Evolutionary conservation across 2,329 filamentous ascomycete genomes (phyloP), one percentile per base, ranked within the genome.

Genomic region (Chrysoporthe cubensis): DNA sequence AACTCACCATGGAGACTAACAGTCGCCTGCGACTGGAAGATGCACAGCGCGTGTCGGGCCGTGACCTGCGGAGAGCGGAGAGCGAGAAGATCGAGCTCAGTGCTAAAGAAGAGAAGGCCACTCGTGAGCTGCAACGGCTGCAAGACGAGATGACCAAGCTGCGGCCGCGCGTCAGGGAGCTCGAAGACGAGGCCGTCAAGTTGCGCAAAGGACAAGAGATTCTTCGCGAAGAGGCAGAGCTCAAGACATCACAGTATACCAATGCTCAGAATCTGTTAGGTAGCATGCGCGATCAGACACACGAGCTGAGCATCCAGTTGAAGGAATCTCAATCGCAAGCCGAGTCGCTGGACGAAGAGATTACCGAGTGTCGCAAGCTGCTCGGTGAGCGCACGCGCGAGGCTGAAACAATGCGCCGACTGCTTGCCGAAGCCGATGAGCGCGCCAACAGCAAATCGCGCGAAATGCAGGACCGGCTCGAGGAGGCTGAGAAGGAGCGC

Each of bases 251-350:
- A 50, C 93, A 97, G 78, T 94, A 97, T 75, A 87, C 87, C 64
- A 97, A 90, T 72, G 91, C 93, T 0, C 93, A 98, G 77, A 91
- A 90, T 62, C 81, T 97, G 16, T 89, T 98, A 77, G 90, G 90
- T 74, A 97, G 92, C 76, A 96, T 98, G 93, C 92, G 94, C 69
- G 94, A 97, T 74, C 94, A 98, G 80, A 91, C 91, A 0, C 87
- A 91, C 1, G 96, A 99, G 80, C 87, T 98, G 75, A 90, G 90
- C 5, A 91, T 93, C 72, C 96, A 97, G 80, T 91, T 97, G 79
- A 97, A 96, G 78, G 96, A 99, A 79, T 88, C 92, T 0, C 89
- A 91, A 70, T 88, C 90, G 62, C 90, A 93, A 72, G 91, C 90
- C 50, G 94, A 97, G 75, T 92, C 90, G 67, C 82, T 98, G 0